A percentile compares a stretch with the other conserved stretches of the same genome.
Evolutionary conservation across 176 grass and related monocot species (phyloP).

Genomic region (Rhynchospora pubera): DNA sequence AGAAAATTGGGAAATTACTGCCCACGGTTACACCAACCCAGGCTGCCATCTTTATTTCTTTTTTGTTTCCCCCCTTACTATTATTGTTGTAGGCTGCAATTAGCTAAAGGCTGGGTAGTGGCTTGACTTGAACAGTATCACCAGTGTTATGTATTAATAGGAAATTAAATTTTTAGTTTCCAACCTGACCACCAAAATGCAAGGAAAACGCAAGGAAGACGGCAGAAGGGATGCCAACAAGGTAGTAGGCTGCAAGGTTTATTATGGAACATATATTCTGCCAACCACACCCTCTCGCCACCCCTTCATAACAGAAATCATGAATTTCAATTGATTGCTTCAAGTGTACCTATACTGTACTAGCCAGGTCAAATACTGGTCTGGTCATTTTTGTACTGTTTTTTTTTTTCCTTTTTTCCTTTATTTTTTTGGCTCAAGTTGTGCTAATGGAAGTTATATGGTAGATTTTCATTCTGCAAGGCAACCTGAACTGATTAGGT

Average conservation of each 20-base stretch:
- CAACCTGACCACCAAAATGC: slow-evolving; percentile 64
- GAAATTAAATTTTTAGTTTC: not conserved
- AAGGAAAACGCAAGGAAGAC: slow-evolving; percentile 67
- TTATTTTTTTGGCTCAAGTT: not conserved
- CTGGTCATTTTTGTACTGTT: not conserved
- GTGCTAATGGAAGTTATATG: not conserved
- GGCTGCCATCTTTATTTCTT: not conserved
- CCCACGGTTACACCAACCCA: not conserved
- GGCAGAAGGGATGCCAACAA: slow-evolving; percentile 64
- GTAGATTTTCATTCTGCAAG: not conserved
- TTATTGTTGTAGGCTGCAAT: not conserved
- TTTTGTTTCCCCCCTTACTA: not conserved
- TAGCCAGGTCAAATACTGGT: not conserved
- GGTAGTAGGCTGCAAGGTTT: slow-evolving; percentile 81
- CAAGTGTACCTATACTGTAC: not conserved
- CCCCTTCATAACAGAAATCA: slow-evolving; percentile 37
- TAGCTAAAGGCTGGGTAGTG: not conserved
- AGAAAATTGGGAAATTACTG: not conserved
- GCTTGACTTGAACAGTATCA: not conserved
- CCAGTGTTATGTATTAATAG: not conserved
- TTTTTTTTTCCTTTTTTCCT: not conserved
- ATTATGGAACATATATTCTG: slow-evolving; percentile 77
- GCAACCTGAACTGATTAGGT: not conserved
- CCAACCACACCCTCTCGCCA: slow-evolving; percentile 85
- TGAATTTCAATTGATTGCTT: not conserved